Evolutionary conservation across 306 rosid species (phyloP), one percentile per base, ranked within the genome.

Genomic region (Pterocarpus santalinus): DNA sequence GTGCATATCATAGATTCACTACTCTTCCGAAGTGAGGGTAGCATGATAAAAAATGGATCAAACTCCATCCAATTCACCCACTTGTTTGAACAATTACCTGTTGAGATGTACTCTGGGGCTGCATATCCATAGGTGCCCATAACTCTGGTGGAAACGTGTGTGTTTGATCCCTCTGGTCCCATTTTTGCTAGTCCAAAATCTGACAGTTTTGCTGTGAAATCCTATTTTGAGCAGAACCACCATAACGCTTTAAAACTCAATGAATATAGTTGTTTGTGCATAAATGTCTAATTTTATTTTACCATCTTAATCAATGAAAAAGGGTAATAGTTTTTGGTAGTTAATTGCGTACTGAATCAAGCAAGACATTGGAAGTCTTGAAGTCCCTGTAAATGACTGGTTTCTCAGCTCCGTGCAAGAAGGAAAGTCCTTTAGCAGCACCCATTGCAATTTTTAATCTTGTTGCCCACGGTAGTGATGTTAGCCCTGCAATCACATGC

Each of bases 81-180:
- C 32, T 15, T 73, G 52, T 66, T 71, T 36, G 43, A 44, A 36
- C 7, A 76, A 47, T 85, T 81, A 91, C 98, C 99, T 70, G 99
- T 95, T 30, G 97, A 87, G 74, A 93, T 87, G 53, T 95, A 95
- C 84, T 95, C 98, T 0, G 99, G 99, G 38, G 99, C 99, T 13
- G 98, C 99, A 80, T 95, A 91, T 58, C 99, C 98, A 64, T 88
- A 89, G n/a, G 98, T 95, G 4, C 99, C 99, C 98, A 95, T 90
- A 5, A 95, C 99, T 86, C 98, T 87, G 32, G 99, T 93, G 28
- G 99, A 83, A 52, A 95, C 99, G 52, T 93, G 99, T 1, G 99
- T 83, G 35, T 95, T 89, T 58, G 99, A 93, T 64, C 99, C 99
- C 76, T 93, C 97, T 13, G 98, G 99, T 36, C 99, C 98, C 98